Conservation (phyloP, 495 filamentous ascomycete species). For the Podospora comata region DNA sequence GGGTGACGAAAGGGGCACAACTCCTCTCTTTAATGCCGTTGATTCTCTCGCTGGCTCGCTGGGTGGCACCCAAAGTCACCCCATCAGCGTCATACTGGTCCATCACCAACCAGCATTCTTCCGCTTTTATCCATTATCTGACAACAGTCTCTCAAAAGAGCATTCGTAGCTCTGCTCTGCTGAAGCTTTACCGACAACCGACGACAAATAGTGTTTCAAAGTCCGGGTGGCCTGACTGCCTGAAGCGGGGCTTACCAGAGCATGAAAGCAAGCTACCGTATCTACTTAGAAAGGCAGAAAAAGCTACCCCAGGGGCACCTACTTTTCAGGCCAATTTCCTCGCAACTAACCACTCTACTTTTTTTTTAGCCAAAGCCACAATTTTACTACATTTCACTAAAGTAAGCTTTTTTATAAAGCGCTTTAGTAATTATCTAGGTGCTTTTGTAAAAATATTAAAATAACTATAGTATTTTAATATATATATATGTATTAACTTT, state of each 20-base stretch:
- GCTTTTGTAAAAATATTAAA: no score
- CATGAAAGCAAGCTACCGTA: neutral
- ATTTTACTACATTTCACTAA: no score
- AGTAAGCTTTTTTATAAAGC: no score
- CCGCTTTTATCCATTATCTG: conserved; percentile 8
- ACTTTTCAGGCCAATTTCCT: no score
- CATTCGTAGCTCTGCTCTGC: no score
- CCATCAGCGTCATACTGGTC: conserved; percentile 11
- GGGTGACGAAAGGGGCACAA: conserved; percentile 25
- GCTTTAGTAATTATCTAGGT: fast-evolving
- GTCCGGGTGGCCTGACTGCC: conserved; percentile 7
- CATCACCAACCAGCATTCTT: conserved; percentile 9
- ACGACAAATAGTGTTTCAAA: neutral
- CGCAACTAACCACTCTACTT: no score
- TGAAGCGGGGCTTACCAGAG: conserved; percentile 20
- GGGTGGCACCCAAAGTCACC: neutral
- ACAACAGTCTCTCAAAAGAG: neutral
- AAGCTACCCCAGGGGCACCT: no score
- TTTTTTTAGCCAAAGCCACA: no score
- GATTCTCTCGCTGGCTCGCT: neutral
- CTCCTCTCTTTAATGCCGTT: neutral
- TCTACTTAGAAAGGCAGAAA: no score
- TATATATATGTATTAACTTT: no score
- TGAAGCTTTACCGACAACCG: neutral
- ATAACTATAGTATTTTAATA: no score